Percentiles rank a stretch among this genome's conserved stretches.
These are phyloP conservation scores for Bolboschoenoplectus hybrid DNA, from an alignment of 202 grass and related monocot genomes.

Conservation along the genomic window DNA sequence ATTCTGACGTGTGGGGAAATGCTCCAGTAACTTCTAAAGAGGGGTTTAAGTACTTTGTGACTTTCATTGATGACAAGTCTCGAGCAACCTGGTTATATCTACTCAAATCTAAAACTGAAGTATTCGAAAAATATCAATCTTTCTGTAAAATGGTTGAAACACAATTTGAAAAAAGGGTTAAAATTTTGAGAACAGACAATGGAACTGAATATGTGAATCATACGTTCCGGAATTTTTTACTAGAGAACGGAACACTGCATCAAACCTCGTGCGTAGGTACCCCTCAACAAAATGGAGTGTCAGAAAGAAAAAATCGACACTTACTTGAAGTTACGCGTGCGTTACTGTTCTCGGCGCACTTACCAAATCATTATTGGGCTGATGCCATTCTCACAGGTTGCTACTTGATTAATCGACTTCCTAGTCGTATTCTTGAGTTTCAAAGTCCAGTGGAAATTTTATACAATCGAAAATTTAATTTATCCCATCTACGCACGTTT, in stretches of 20 bases:
- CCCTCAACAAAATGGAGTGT: slow-evolving; percentile 29
- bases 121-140: not conserved
- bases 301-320: slow-evolving; percentile 35
- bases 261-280: slow-evolving; percentile 35
- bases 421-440: too few species aligned
- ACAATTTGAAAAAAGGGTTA: slow-evolving; percentile 23
- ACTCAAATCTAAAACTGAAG: too few species aligned
- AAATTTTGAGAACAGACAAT: slow-evolving; percentile 28
- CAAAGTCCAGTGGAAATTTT: too few species aligned
- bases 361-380: not conserved
- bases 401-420: not conserved
- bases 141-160: slow-evolving; percentile 12
- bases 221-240: not conserved
- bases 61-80: too few species aligned
- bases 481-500: too few species aligned
- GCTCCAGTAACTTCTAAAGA: not conserved
- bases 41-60: too few species aligned
- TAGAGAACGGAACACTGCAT: slow-evolving; percentile 17
- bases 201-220: slow-evolving; percentile 23
- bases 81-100: too few species aligned
- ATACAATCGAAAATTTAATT: too few species aligned
- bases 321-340: slow-evolving; percentile 12
- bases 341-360: not conserved
- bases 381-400: not conserved
- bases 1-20: slow-evolving; percentile 30